Percentiles rank a stretch among this genome's conserved stretches.
Evolutionary conservation across 495 filamentous ascomycete species (phyloP).

Genomic region (Achaetomiella virescens): DNA sequence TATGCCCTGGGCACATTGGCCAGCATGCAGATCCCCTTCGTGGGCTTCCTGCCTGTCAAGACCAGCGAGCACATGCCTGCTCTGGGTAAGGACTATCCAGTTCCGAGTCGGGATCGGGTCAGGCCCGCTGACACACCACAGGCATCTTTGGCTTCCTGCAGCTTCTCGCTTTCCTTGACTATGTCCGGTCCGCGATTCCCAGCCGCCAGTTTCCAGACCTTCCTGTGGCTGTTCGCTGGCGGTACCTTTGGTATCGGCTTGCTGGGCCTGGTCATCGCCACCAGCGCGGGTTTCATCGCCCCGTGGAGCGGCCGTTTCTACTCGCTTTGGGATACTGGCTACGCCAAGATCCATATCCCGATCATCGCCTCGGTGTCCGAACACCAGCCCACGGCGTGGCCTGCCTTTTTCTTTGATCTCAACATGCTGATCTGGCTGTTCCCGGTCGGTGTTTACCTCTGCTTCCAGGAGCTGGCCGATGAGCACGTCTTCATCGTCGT

Average conservation of each 20-base stretch:
- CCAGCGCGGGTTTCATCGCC: slow-evolving; percentile 82
- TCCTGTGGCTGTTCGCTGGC: slow-evolving; percentile 71
- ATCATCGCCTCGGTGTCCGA: slow-evolving; percentile 99
- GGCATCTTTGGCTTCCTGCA: slow-evolving; percentile 95
- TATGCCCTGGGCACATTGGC: slow-evolving; percentile 93
- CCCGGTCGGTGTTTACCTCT: slow-evolving; percentile 97
- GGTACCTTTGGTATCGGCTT: slow-evolving; percentile 57
- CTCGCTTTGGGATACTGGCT: slow-evolving; percentile 97
- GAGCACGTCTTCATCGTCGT: slow-evolving; percentile 99
- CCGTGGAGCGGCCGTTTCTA: slow-evolving; percentile 99
- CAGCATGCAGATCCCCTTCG: slow-evolving; percentile 99
- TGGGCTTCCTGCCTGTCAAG: slow-evolving; percentile 91
- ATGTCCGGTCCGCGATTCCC: slow-evolving; percentile 76
- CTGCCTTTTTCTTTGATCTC: slow-evolving; percentile 98
- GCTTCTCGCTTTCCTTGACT: slow-evolving; percentile 89
- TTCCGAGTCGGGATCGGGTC: too few relatives aligned
- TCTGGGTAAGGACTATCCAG: slow-evolving; percentile 55
- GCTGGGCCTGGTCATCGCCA: slow-evolving; percentile 67
- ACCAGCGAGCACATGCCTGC: slow-evolving; percentile 99
- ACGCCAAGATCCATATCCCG: slow-evolving; percentile 98
- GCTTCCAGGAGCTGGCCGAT: slow-evolving; percentile 86
- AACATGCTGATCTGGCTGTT: slow-evolving; percentile 99
- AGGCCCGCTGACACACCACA: slow-evolving; percentile 25
- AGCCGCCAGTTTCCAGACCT: slow-evolving; percentile 90
- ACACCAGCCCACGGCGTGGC: slow-evolving; percentile 99